Conservation (phyloP, 805 yeast species). For the Nakazawaea siamensis region DNA sequence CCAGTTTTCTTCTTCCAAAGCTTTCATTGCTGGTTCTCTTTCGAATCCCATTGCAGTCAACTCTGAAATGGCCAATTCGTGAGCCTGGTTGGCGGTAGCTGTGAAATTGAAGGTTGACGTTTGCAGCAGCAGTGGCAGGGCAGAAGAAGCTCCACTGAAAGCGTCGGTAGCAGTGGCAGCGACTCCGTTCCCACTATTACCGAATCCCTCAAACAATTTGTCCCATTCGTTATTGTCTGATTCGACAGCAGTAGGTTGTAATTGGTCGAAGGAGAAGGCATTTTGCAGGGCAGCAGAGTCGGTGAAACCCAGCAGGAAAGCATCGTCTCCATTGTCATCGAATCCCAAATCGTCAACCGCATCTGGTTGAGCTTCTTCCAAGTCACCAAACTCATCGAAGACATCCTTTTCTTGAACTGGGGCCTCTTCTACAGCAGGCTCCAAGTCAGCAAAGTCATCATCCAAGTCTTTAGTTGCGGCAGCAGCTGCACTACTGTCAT, state of each 20-base stretch:
- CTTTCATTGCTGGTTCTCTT: constrained; percentile 53
- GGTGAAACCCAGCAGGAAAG: constrained; percentile 22
- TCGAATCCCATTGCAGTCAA: constrained; percentile 87
- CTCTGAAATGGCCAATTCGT: constrained; percentile 57
- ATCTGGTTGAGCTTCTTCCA: constrained; percentile 22
- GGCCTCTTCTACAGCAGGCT: constrained; percentile 9
- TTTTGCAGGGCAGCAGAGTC: constrained; percentile 2
- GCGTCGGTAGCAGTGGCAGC: constrained; percentile 2
- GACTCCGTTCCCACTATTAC: constrained; percentile 33
- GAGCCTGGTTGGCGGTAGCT: constrained; percentile 18
- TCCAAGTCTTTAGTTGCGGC: neutral
- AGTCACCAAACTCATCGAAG: constrained; percentile 25
- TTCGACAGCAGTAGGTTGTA: constrained; percentile 34
- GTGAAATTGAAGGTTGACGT: too few species aligned
- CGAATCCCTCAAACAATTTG: constrained; percentile 84
- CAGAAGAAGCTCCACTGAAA: neutral
- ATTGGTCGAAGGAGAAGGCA: constrained; percentile 27
- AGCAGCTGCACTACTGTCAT: neutral
- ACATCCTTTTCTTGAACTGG: constrained; percentile 10
- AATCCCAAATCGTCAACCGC: too few species aligned
- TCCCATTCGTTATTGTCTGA: constrained; percentile 80
- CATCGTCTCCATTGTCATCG: constrained; percentile 17
- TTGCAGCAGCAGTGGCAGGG: neutral
- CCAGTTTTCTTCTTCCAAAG: constrained; percentile 65
- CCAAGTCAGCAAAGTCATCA: constrained; percentile 9